Evolutionary conservation across 2,329 filamentous ascomycete genomes (phyloP).

Genomic region (Fonsecaea monophora): DNA sequence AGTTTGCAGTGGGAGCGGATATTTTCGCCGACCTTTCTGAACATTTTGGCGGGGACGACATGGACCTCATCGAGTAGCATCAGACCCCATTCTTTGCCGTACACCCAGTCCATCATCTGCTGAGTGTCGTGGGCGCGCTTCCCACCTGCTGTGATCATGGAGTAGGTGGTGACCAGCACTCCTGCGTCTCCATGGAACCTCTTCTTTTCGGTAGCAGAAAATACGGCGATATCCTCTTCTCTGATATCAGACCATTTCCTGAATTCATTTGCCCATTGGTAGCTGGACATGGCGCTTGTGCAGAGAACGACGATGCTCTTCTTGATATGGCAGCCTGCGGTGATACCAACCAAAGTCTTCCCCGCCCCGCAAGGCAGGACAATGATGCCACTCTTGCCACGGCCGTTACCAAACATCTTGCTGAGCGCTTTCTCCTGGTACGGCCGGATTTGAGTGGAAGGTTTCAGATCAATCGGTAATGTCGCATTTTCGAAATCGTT

Average conservation of each 20-base stretch:
- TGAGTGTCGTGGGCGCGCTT: constrained; percentile 89
- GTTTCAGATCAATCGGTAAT: constrained; percentile 89
- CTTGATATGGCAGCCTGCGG: constrained; percentile 95
- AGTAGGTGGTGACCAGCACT: constrained; percentile 97
- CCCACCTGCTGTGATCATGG: constrained; percentile 86
- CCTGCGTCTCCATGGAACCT: constrained; percentile 86
- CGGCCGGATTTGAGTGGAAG: constrained; percentile 84
- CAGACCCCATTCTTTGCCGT: constrained; percentile 89
- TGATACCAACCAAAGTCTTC: constrained; percentile 98
- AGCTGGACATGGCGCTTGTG: constrained; percentile 96
- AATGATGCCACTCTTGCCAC: constrained; percentile 96
- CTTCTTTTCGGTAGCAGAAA: constrained; percentile 91
- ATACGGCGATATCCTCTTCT: constrained; percentile 89
- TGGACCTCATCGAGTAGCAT: constrained; percentile 98
- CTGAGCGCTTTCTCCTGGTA: constrained; percentile 98
- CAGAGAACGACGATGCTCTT: constrained; percentile 95
- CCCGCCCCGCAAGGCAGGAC: constrained; percentile 95
- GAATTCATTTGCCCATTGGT: constrained; percentile 96
- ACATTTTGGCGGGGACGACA: constrained; percentile 95
- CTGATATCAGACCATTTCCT: constrained; percentile 99
- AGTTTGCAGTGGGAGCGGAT: constrained; percentile 97
- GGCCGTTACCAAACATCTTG: constrained; percentile 99
- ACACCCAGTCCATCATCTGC: constrained; percentile 97
- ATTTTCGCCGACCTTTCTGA: constrained; percentile 87
- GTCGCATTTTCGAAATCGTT: constrained; percentile 89